Evolutionary conservation across 768 basidiomycete genomes (phyloP), one percentile per base, ranked within the genome.

Genomic region (Rhizopogon vesiculosus): DNA sequence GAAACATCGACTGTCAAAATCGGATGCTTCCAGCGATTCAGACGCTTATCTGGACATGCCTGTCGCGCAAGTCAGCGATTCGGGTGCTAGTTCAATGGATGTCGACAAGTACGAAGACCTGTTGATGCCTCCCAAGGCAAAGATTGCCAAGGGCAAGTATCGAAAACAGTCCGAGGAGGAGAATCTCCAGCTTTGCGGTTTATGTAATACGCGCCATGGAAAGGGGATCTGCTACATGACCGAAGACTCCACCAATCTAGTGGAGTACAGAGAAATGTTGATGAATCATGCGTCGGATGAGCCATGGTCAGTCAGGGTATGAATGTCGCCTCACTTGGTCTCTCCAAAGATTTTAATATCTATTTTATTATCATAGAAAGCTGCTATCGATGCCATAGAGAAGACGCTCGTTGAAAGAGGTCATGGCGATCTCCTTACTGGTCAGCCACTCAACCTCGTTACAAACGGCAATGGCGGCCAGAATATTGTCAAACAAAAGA

Each of bases 361-460:
- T 39, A 48, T 40, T 25, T 25, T 25, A 4, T 57, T 48, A 22
- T 22, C 2, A 22, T 64, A 89, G 89, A 74, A 69, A 60, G 81
- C 78, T 43, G 90, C 91, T 12, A 80, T 93, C 49, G 69, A 71
- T 28, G 82, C 82, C 6, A 91, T 93, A 58, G 91, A 93, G 55
- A 75, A 83, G 56, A 76, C 82, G 3, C 72, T 93, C 13, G 63
- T 76, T 56, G 59, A 70, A 51, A 80, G 86, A 15, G 85, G 86
- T 3, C 76, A 84, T 42, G 66, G 79, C 1, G 64, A 77, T 48
- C 69, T 89, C 19, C 78, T 90, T 53, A 72, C 70, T 39, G 84
- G 82, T 1, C 87, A 91, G 64, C 86, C 88, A 42, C 74, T 87
- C 5, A 76, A 79, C 58, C 78, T 82, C 10, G 69, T 87, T 13